Base-by-base conservation (phyloP, 1,284 basidiomycete species). In the Malassezia sp. region DNA sequence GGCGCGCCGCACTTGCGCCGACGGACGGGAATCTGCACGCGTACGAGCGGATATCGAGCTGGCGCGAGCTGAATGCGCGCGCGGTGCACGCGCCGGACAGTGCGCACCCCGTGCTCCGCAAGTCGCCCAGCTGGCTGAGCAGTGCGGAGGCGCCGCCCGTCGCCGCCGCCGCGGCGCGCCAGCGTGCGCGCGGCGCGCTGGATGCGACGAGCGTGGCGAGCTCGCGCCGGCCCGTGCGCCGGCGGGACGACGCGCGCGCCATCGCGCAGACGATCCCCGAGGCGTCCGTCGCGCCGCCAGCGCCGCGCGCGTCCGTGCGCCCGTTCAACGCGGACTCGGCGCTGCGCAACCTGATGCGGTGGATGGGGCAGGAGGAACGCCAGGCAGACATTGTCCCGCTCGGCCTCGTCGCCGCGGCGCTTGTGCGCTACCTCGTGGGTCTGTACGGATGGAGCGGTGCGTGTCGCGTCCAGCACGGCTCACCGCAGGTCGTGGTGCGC, bases 401-500 rank as follows among this genome's bases (percentile, higher is more conserved):
- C 6, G 53, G 56, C 0, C 27, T 59, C 27, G 30, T 53, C 8
- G 11, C 38, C 1, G 36, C 48, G 6, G 35, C 60, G 20, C 42
- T 67, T n/a, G 34, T 62, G 12, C 54, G 60, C 9, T 57, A 54
- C 42, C 41, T 50, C n/a, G 56, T 63, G 4, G 59, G 42, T 5
- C 42, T 53, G 2, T 56, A 57, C 34, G 54, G 56, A 24, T 67
- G 55, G 56, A 63, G 86, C 83, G 61, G 87, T n/a, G n/a, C n/a
- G n/a, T n/a, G n/a, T n/a, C n/a, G n/a, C n/a, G n/a, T n/a, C n/a
- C n/a, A n/a, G n/a, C n/a, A n/a, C n/a, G n/a, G n/a, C n/a, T n/a
- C n/a, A n/a, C n/a, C n/a, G n/a, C n/a, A n/a, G n/a, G n/a, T 5
- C 71, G 78, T 49, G 75, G 69, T 14, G 78, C 77, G 2, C 81